These are phyloP conservation scores for Juglanconis oblonga DNA, from an alignment of 2,329 filamentous ascomycete species.

Conservation along the genomic window DNA sequence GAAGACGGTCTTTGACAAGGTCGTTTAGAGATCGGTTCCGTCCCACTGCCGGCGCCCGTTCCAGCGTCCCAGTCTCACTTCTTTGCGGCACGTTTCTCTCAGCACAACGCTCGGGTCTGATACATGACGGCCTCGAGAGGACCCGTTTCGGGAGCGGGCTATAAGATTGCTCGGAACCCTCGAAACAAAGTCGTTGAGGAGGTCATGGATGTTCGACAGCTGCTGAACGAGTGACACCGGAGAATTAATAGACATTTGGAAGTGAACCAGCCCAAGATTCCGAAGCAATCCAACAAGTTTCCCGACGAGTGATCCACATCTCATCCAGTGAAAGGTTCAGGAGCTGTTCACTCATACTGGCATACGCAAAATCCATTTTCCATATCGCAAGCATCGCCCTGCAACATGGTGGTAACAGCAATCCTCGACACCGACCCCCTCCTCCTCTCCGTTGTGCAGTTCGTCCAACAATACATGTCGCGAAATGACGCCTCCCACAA, in stretches of 20 bases:
- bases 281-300: neutral
- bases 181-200: neutral
- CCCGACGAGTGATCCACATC: neutral
- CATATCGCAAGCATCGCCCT: neutral
- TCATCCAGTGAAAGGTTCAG: neutral
- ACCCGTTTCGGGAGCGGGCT: neutral
- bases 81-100: conserved; percentile 2
- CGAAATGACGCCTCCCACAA: conserved; percentile 85
- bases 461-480: conserved; percentile 70
- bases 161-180: conserved; percentile 6
- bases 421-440: conserved; percentile 41
- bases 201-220: neutral
- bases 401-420: conserved; percentile 20
- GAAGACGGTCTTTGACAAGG: conserved; percentile 4
- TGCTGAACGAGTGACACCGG: neutral
- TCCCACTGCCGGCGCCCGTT: conserved; percentile 9
- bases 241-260: no score
- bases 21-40: neutral
- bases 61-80: conserved; percentile 8
- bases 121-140: neutral
- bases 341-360: no score
- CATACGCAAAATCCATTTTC: neutral
- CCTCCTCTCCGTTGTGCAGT: conserved; percentile 54
- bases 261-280: no score
- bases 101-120: neutral